Conservation (phyloP, 768 basidiomycete genomes). For the Lactarius sp. region DNA sequence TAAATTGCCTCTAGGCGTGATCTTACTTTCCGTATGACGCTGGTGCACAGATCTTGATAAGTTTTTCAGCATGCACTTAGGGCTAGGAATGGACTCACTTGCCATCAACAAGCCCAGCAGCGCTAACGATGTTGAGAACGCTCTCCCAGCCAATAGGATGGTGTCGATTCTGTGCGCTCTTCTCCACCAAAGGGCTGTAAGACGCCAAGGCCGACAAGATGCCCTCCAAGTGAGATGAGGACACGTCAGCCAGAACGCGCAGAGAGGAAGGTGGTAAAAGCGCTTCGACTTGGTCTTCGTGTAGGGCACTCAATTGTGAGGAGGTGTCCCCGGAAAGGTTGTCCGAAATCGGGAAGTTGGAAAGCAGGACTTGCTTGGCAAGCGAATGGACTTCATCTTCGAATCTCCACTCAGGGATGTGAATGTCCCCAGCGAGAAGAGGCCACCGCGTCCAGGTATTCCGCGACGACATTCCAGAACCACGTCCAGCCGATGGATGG, state of each 20-base stretch:
- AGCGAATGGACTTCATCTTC: constrained; percentile 61
- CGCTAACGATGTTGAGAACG: constrained; percentile 50
- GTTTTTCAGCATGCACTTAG: neutral
- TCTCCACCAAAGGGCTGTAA: constrained; percentile 50
- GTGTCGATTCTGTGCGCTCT: constrained; percentile 61
- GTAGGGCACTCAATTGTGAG: constrained; percentile 3
- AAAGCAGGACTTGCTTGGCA: constrained; percentile 33
- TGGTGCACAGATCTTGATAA: neutral
- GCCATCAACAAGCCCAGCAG: constrained; percentile 34
- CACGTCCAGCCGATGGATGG: neutral
- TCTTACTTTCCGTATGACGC: constrained; percentile 18
- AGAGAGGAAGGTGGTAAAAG: constrained; percentile 32
- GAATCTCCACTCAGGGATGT: constrained; percentile 63
- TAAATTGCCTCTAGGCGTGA: constrained; percentile 21
- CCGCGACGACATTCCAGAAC: constrained; percentile 25
- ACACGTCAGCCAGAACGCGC: constrained; percentile 39
- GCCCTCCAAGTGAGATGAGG: constrained; percentile 44
- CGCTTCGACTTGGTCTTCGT: constrained; percentile 31
- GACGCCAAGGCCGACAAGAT: constrained; percentile 51
- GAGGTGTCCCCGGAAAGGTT: constrained; percentile 17
- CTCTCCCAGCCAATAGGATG: constrained; percentile 58
- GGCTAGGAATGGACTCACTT: constrained; percentile 26
- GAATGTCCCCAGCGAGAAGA: constrained; percentile 53
- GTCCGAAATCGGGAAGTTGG: constrained; percentile 25
- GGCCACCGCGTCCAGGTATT: constrained; percentile 79